A percentile compares a stretch with the other conserved stretches of the same genome.
phyloP scores from a whole-genome alignment of 2,329 filamentous ascomycete species.

The Nannizziopsis arthrosporioides region DNA sequence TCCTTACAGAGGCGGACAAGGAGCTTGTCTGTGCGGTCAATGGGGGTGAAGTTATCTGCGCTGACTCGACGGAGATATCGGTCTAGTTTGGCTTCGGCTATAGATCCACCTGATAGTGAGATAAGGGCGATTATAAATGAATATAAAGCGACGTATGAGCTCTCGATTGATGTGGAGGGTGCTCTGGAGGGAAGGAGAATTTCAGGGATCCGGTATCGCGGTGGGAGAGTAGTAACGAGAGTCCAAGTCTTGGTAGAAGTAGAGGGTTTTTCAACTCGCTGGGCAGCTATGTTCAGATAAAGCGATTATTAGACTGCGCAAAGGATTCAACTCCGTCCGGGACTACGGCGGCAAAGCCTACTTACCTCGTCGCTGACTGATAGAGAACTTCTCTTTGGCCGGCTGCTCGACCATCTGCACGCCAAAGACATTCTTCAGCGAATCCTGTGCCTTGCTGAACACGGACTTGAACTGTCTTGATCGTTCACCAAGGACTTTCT shows the following conservation, averaged over 20 bases:
- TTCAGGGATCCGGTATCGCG: conserved; percentile 50
- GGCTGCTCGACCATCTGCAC: conserved; percentile 86
- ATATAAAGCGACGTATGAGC: conserved; percentile 71
- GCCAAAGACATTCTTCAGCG: conserved; percentile 65
- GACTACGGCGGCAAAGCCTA: not conserved
- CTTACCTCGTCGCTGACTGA: conserved; percentile 65
- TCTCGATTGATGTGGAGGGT: conserved; percentile 56
- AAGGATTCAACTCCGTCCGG: not conserved
- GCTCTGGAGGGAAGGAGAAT: conserved; percentile 59
- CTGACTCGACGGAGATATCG: conserved; percentile 65
- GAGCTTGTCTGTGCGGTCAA: conserved; percentile 63
- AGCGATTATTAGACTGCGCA: too few relatives aligned
- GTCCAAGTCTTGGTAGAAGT: conserved; percentile 60
- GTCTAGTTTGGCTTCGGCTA: conserved; percentile 68
- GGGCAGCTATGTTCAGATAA: conserved; percentile 34
- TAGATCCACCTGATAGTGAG: conserved; percentile 55
- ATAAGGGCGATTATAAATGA: conserved; percentile 70
- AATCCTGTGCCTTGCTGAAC: conserved; percentile 63
- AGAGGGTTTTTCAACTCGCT: conserved; percentile 32
- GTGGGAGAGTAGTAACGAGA: conserved; percentile 60
- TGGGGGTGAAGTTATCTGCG: conserved; percentile 59
- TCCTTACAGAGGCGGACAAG: conserved; percentile 66
- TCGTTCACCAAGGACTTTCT: conserved; percentile 58
- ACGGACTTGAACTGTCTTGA: conserved; percentile 61
- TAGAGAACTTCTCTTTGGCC: conserved; percentile 63